phyloP scores from a whole-genome alignment of 78 protist species.

The slime mould (Dictyostelium discoideum) region dicty_2.7 NC_007088.5:1561001-1561500 shows the following conservation, averaged over 20 bases:
- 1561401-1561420: constrained; percentile 55
- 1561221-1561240: not conserved
- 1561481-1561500: constrained; percentile 70
- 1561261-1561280: constrained; percentile 1
- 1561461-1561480: constrained; percentile 17
- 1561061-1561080: too few species aligned
- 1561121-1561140: constrained; percentile 34
- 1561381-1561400: constrained; percentile 66
- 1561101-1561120: not conserved
- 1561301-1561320: constrained; percentile 26
- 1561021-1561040: too few species aligned
- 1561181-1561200: constrained; percentile 25
- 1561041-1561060: too few species aligned
- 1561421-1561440: constrained; percentile 54
- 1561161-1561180: constrained; percentile 51
- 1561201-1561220: constrained; percentile 1
- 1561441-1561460: not conserved
- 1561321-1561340: constrained; percentile 49
- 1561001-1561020: not conserved
- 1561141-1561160: constrained; percentile 66
- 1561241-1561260: constrained; percentile 20
- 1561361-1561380: constrained; percentile 65
- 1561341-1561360: constrained; percentile 44
- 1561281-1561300: not conserved
- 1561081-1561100: not conserved